A percentile compares a stretch with the other conserved stretches of the same genome.
Conservation (phyloP, 2,329 filamentous ascomycete species). For the Aschersonia sp. region DNA sequence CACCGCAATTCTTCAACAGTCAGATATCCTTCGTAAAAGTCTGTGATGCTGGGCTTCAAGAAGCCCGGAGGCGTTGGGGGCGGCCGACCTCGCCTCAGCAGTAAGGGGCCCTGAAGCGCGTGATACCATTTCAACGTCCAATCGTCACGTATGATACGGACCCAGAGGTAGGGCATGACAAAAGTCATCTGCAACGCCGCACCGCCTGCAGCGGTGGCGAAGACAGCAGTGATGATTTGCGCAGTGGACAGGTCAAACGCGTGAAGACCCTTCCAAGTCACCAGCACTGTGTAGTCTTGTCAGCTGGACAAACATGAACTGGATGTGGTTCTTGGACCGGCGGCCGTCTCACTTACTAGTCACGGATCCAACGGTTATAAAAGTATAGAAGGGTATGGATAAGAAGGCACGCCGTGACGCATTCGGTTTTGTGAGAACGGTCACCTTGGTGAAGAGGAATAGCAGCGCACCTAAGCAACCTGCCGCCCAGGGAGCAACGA, state of each 20-base stretch:
- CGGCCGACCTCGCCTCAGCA: conserved; percentile 23
- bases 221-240: conserved; percentile 19
- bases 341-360: conserved; percentile 13
- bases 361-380: conserved; percentile 19
- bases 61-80: conserved; percentile 21
- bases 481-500: conserved; percentile 19
- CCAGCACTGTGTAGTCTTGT: conserved; percentile 25
- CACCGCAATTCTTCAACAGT: conserved; percentile 28
- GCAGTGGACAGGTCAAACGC: conserved; percentile 8
- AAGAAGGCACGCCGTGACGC: conserved; percentile 19
- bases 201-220: conserved; percentile 27
- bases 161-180: conserved; percentile 37
- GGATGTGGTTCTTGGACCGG: not conserved
- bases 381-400: conserved; percentile 22
- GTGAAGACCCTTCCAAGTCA: conserved; percentile 29
- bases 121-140: conserved; percentile 35
- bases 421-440: conserved; percentile 13
- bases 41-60: conserved; percentile 26
- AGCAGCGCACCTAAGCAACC: conserved; percentile 16
- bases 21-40: conserved; percentile 35
- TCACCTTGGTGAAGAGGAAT: conserved; percentile 19
- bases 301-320: not conserved
- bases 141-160: conserved; percentile 33
- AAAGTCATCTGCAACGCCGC: conserved; percentile 28
- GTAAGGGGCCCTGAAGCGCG: conserved; percentile 29